phyloP scores from a whole-genome alignment of 2,329 filamentous ascomycete genomes.

The Aureobasidium sp. region DNA sequence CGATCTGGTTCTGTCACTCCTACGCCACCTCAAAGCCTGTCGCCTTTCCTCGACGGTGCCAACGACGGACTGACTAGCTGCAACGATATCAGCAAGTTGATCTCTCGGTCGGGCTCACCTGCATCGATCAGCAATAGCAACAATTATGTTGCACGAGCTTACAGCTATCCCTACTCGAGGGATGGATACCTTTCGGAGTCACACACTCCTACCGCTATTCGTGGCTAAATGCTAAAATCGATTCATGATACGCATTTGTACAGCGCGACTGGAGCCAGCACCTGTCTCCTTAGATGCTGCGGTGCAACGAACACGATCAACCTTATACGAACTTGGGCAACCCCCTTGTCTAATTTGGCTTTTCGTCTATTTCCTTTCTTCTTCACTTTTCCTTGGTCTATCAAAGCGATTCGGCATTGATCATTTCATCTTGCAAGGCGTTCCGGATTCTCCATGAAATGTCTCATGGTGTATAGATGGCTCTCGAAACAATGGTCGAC shows the following conservation, averaged over 20 bases:
- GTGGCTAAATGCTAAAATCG: conserved; percentile 17
- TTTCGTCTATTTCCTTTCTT: not conserved
- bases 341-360: not conserved
- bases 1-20: conserved; percentile 14
- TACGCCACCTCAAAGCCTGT: conserved; percentile 11
- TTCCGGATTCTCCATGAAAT: conserved; percentile 2
- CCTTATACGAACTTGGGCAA: not conserved
- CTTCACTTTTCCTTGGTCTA: conserved; percentile 3
- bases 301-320: not conserved
- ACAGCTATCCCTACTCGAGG: conserved; percentile 25
- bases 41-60: conserved; percentile 21
- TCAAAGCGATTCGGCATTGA: conserved; percentile 10
- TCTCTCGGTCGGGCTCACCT: conserved; percentile 25
- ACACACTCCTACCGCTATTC: conserved; percentile 27
- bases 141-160: conserved; percentile 23
- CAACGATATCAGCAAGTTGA: conserved; percentile 17
- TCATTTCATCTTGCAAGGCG: conserved; percentile 8
- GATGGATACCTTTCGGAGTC: conserved; percentile 27
- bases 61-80: conserved; percentile 18
- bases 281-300: not conserved
- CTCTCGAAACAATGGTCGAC: not conserved
- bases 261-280: not conserved
- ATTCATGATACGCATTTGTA: not conserved
- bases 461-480: conserved; percentile 10
- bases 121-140: conserved; percentile 18